Conservation (phyloP, 2,329 filamentous ascomycete species). For the Hypoxylon sp. region DNA sequence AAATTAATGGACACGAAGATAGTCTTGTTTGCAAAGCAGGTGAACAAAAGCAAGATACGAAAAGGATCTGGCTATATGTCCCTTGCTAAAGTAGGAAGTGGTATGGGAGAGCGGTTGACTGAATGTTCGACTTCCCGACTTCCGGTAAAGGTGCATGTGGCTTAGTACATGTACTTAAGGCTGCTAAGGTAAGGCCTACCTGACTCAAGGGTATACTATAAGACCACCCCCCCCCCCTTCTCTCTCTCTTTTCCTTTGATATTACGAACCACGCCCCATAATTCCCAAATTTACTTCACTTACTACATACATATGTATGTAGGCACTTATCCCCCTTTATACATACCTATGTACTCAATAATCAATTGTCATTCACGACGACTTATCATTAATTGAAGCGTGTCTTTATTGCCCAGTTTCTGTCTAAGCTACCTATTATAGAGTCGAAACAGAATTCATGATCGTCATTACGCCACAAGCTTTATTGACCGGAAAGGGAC, state of each 20-base stretch:
- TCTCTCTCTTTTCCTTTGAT: no score
- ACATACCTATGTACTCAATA: constrained; percentile 7
- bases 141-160: constrained; percentile 20
- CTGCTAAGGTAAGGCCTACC: no score
- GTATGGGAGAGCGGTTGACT: not conserved
- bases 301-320: constrained; percentile 10
- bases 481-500: not conserved
- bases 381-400: not conserved
- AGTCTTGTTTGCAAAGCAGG: not conserved
- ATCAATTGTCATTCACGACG: not conserved
- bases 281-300: no score
- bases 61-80: constrained; percentile 15
- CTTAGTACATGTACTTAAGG: not conserved
- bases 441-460: not conserved
- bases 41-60: constrained; percentile 12
- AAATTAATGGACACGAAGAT: not conserved
- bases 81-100: not conserved
- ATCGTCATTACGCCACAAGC: not conserved
- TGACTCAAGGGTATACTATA: not conserved
- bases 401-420: not conserved
- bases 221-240: not conserved
- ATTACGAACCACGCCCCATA: no score
- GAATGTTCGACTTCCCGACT: constrained; percentile 10
- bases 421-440: not conserved
- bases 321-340: not conserved